These are phyloP conservation scores for Fraxinus sp. DNA, from an alignment of 305 asterid genomes.

Conservation along the genomic window DNA sequence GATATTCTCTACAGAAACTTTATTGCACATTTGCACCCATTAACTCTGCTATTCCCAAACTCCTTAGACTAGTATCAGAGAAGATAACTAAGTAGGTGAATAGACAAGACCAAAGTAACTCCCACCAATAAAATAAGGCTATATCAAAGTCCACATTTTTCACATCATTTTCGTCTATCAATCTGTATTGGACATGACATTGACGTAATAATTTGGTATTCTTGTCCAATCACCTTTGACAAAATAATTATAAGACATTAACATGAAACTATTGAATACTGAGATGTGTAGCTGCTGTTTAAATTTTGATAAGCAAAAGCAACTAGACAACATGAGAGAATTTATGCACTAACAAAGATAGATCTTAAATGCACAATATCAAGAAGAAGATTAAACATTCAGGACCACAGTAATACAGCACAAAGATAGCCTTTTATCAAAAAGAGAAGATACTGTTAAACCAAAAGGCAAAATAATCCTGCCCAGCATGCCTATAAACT, in stretches of 20 bases:
- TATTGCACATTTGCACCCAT: neutral
- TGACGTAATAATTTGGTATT: neutral
- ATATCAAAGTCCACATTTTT: neutral
- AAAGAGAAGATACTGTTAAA: neutral
- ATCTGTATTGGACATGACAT: neutral
- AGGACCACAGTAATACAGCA: neutral
- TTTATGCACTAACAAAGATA: neutral
- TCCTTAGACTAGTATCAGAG: neutral
- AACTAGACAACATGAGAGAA: neutral
- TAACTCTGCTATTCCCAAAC: neutral
- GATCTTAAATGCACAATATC: neutral
- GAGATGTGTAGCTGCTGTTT: neutral
- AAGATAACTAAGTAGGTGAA: neutral
- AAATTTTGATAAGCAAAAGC: neutral
- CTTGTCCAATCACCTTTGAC: neutral
- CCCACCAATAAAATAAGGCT: neutral
- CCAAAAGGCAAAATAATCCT: neutral
- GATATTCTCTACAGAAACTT: neutral
- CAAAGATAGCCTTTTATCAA: neutral
- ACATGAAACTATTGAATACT: neutral
- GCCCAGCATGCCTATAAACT: neutral
- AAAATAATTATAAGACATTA: neutral
- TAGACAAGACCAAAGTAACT: neutral
- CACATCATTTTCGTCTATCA: neutral
- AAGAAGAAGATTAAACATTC: neutral